A percentile compares a stretch with the other conserved stretches of the same genome.
phyloP scores from a whole-genome alignment of 140 eudicot genomes.

The Anethum foeniculum region DNA sequence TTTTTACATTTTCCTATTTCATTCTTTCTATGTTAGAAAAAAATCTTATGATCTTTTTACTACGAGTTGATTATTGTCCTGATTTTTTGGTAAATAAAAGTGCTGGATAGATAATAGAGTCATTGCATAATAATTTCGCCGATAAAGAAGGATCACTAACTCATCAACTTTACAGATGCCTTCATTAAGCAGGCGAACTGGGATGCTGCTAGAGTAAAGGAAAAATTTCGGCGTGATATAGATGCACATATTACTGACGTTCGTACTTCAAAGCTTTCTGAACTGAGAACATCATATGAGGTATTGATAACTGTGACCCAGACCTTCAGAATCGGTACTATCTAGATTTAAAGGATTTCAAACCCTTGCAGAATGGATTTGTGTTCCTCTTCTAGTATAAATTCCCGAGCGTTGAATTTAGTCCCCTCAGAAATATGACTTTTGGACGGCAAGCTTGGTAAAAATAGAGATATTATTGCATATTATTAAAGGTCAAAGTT shows the following conservation, averaged over 20 bases:
- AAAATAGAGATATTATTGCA: not conserved
- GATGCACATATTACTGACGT: slow-evolving; percentile 68
- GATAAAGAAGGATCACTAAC: slow-evolving; percentile 1
- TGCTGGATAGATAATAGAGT: not conserved
- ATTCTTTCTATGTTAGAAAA: not conserved
- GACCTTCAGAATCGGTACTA: not conserved
- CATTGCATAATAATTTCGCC: not conserved
- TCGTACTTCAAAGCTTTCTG: slow-evolving; percentile 60
- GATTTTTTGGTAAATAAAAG: no score
- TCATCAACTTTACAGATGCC: slow-evolving; percentile 44
- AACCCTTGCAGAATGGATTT: not conserved
- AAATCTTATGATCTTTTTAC: not conserved
- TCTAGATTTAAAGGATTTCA: not conserved
- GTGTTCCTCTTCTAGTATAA: not conserved
- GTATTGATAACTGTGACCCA: slow-evolving; percentile 28
- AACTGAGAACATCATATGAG: slow-evolving; percentile 69
- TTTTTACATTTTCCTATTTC: not conserved
- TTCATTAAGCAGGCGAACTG: slow-evolving; percentile 74
- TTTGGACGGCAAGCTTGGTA: not conserved
- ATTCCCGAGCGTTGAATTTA: not conserved
- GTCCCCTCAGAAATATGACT: not conserved
- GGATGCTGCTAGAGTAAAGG: slow-evolving; percentile 70
- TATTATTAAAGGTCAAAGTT: not conserved
- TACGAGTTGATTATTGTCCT: not conserved
- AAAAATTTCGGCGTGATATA: slow-evolving; percentile 61